Base-by-base conservation (phyloP, 2,329 filamentous ascomycete species). In the Diaporthe citrichinensis region DNA sequence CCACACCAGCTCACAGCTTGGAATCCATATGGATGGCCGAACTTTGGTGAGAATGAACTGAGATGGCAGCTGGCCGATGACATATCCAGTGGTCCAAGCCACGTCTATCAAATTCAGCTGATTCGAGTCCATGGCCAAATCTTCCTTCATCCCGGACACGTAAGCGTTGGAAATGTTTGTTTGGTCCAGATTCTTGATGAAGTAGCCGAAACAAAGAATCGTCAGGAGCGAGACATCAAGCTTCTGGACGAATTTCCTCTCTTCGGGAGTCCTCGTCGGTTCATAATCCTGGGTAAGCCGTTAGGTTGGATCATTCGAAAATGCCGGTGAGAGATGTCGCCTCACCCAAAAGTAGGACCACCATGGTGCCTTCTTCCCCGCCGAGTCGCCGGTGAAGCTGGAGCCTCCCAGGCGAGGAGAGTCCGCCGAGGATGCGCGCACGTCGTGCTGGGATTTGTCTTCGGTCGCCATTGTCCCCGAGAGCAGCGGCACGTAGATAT, bases 21-120 rank as follows among this genome's bases (percentile, higher is more conserved):
- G 86, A 1, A 87, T 80, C 79, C 84, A 86, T 5, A 86, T 76
- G 2, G 85, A 86, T 0, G 85, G 85, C 1, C 85, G 82, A n/a
- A 87, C 80, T 76, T 83, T 84, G 3, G 83, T 86, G 76, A 84
- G 82, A 73, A 86, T 82, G 61, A 86, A 77, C 36, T 84, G 85
- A 2, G 82, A 83, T 4, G 84, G 83, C 53, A 83, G 81, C 49
- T 86, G 83, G 0, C 84, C 84, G 81, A 92, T 84, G 0, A 91
- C 88, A 77, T 93, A 93, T 10, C 91, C 91, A 0, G 90, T 86
- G 0, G 89, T 92, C 86, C 91, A 93, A 34, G 86, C 87, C 0
- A 89, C 87, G 62, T 81, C 81, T 72, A 86, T 82, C 75, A 90
- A 87, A 71, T 91, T 91, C 39, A 91, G 83, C 74, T 92, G 83